Conservation (phyloP, 352 stramenopile species). For the Phytophthora cactorum region DNA sequence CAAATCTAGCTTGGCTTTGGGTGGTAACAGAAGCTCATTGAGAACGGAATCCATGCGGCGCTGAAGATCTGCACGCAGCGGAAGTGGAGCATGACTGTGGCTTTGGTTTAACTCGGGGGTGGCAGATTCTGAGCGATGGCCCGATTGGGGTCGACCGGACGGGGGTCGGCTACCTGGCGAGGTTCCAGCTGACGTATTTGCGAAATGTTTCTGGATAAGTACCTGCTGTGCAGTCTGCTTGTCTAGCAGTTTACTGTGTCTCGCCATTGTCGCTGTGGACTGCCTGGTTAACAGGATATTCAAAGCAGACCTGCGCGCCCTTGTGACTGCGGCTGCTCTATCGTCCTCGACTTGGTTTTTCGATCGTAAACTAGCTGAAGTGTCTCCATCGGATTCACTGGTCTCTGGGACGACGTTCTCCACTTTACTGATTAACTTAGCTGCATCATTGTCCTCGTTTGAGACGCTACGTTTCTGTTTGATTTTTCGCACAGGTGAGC, state of each 20-base stretch:
- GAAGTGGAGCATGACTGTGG: conserved; percentile 49
- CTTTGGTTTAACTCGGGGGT: conserved; percentile 5
- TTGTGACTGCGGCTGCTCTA: conserved; percentile 12
- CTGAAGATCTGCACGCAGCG: conserved; percentile 65
- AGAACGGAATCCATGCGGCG: conserved; percentile 66
- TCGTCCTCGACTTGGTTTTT: conserved; percentile 24
- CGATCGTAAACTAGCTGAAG: not conserved
- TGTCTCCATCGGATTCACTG: conserved; percentile 9
- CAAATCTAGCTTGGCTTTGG: conserved; percentile 66
- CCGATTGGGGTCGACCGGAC: conserved; percentile 6
- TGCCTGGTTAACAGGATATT: conserved; percentile 47
- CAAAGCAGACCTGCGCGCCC: conserved; percentile 51
- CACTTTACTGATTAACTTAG: not conserved
- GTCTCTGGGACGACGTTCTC: conserved; percentile 4
- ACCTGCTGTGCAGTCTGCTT: conserved; percentile 49
- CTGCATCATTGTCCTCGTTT: not conserved
- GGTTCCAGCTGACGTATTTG: conserved; percentile 11
- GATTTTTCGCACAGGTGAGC: not conserved
- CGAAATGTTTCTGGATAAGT: conserved; percentile 57
- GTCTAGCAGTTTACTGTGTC: conserved; percentile 44
- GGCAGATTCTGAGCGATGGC: not conserved
- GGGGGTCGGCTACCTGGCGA: conserved; percentile 9
- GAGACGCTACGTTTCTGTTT: conserved; percentile 2
- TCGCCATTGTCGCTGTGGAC: conserved; percentile 23
- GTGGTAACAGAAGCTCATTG: conserved; percentile 47